Evolutionary conservation across 495 filamentous ascomycete species (phyloP).

Genomic region (Geoglossum glabrum): DNA sequence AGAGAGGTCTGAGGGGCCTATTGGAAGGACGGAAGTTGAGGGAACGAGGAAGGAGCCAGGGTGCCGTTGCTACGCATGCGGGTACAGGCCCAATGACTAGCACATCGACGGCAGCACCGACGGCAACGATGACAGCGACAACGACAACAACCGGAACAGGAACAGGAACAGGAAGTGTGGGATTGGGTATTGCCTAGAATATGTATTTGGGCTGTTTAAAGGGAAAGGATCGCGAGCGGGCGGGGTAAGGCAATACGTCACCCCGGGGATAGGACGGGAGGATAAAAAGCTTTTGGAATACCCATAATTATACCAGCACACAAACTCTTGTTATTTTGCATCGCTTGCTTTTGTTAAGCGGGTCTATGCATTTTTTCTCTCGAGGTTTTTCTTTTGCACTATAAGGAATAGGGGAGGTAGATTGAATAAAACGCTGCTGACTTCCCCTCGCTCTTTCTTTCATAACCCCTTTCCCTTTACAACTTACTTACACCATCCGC

Average conservation of each 20-base stretch:
- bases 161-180: background rate
- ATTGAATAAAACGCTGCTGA: too few relatives aligned
- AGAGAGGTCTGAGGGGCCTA: constrained; percentile 71
- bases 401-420: too few relatives aligned
- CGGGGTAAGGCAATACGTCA: background rate
- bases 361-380: too few relatives aligned
- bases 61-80: background rate
- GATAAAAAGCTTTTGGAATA: too few relatives aligned
- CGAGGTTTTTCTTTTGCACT: too few relatives aligned
- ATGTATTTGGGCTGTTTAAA: background rate
- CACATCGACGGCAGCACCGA: background rate
- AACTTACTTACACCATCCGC: too few relatives aligned
- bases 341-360: too few relatives aligned
- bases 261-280: too few relatives aligned
- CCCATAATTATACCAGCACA: too few relatives aligned
- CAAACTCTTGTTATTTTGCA: too few relatives aligned
- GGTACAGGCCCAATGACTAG: background rate
- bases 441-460: too few relatives aligned
- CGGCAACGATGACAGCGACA: background rate
- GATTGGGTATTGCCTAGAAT: background rate
- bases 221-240: background rate
- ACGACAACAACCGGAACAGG: background rate
- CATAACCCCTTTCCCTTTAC: too few relatives aligned
- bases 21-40: constrained; percentile 88
- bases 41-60: constrained; percentile 32